Base-by-base conservation (phyloP, 495 filamentous ascomycete species). In the Sabuloglossum arenarium region DNA sequence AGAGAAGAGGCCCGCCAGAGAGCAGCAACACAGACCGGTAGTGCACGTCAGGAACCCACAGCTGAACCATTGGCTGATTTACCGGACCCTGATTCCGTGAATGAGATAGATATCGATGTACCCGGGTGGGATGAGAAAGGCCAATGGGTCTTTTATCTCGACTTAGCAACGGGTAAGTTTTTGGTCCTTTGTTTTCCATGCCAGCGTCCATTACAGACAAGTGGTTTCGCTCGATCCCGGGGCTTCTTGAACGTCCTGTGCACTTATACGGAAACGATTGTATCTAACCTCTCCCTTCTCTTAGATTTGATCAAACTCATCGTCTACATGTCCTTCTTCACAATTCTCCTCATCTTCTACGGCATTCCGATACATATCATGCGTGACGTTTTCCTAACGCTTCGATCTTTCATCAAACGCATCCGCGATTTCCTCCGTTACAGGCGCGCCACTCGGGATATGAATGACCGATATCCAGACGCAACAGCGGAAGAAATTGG, bases 71-170 rank as follows among this genome's bases (percentile, higher is more conserved):
- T 66, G 12, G 55, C 65, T 29, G 62, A 71, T 43, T 47, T 82
- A 21, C 79, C 82, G 0, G 67, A 77, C 57, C 83, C 86, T 57
- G 81, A 85, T 16, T 85, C 89, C 53, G 75, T 95, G n/a, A 82
- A 93, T 53, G 87, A 93, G 64, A 81, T 89, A 65, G 90, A 97
- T 60, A 79, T 94, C 27, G 91, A 97, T 64, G 83, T 94, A 8
- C 84, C 88, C 0, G 91, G 91, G 19, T 98, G 91, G 91, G 91
- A 96, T 65, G 82, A 88, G 55, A 98, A 96, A 67, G 86, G 91
- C 21, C 83, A 87, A 54, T 97, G 86, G 82, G 73, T 95, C 27
- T 84, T 98, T 64, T 86, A 83, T 57, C 74, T 97, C 52, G 91
- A 98, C 63, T 72, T 98, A 10, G 62, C 84, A 39, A 90, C 88